Evolutionary conservation across 495 filamentous ascomycete genomes (phyloP).

Genomic region (Choiromyces venosus): DNA sequence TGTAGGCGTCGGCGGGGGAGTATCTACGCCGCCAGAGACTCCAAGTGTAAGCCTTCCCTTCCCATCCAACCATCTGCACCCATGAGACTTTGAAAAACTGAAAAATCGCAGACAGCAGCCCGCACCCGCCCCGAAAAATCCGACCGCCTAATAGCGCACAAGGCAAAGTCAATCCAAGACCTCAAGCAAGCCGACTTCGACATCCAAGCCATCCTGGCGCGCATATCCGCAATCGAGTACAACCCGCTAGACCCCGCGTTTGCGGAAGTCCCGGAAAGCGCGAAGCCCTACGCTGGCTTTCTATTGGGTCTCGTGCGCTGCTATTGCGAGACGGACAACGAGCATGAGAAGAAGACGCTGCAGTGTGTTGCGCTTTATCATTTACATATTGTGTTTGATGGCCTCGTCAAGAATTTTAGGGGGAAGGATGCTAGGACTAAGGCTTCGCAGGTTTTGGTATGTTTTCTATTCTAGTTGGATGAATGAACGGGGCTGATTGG

Average conservation of each 20-base stretch:
- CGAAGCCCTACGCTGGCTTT: conserved; percentile 33
- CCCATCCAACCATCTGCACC: neutral
- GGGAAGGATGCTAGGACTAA: conserved; percentile 34
- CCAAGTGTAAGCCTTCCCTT: conserved; percentile 25
- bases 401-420: conserved; percentile 32
- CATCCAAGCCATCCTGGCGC: conserved; percentile 31
- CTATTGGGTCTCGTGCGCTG: conserved; percentile 27
- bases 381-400: conserved; percentile 34
- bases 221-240: conserved; percentile 32
- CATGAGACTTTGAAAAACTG: conserved; percentile 3
- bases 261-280: conserved; percentile 27
- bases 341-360: conserved; percentile 34
- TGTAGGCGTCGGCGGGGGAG: conserved; percentile 18
- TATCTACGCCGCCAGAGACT: conserved; percentile 32
- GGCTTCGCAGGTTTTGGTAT: conserved; percentile 31
- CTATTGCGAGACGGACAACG: conserved; percentile 33
- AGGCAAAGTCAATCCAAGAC: conserved; percentile 35
- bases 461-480: conserved; percentile 3
- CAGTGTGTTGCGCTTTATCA: conserved; percentile 35
- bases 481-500: conserved; percentile 6
- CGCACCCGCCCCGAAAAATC: conserved; percentile 30
- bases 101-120: conserved; percentile 18
- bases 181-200: conserved; percentile 34
- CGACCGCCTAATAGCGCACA: conserved; percentile 32
- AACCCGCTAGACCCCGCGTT: conserved; percentile 28